Evolutionary conservation across 495 filamentous ascomycete species (phyloP), one percentile per base, ranked within the genome.

Genomic region (Penicillium roqueforti): DNA sequence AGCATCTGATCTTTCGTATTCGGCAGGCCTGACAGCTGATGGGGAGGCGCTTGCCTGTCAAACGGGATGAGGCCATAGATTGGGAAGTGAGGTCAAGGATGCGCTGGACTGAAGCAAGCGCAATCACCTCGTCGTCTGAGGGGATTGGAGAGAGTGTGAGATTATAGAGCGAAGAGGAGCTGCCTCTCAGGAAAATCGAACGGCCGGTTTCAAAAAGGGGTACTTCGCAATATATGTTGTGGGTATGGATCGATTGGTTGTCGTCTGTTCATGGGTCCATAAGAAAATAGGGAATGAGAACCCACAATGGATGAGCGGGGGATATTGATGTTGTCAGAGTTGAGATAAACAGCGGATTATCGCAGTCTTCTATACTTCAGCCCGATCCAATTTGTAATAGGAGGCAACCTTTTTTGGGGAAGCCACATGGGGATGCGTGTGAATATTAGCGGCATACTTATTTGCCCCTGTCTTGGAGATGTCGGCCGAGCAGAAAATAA

Each of bases 11-110:
- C 47, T 75, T 75, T 47, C 72, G 58, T 5, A 57, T 69, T 53
- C 72, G 68, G 49, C 72, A 75, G 28, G 72, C 70, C 42, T 75
- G 70, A 23, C 72, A 75, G 53, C 72, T 75, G 29, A 73, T 75
- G 11, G 72, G 72, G 16, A 75, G 58, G 14, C 72, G 66, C 54
- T 72, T 75, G 25, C 70, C 67, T 3, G 66, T 47, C 11, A 67
- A 60, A 4, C 70, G 70, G 48, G 67, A 57, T 39, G 63, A 58
- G 40, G 65, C 31, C 62, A 69, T 69, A 16, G 50, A 43, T 36
- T 16, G 22, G 16, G 25, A 20, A 16, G 23, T n/a, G 9, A 34
- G 10, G n/a, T 39, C 6, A 23, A 32, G 29, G n/a, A 3, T 44
- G 29, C 20, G 28, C 45, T 25, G 25, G 11, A 32, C 7, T 32